Conservation (phyloP, 176 grass and related monocot species). For the Alloteropsis semialata region DNA sequence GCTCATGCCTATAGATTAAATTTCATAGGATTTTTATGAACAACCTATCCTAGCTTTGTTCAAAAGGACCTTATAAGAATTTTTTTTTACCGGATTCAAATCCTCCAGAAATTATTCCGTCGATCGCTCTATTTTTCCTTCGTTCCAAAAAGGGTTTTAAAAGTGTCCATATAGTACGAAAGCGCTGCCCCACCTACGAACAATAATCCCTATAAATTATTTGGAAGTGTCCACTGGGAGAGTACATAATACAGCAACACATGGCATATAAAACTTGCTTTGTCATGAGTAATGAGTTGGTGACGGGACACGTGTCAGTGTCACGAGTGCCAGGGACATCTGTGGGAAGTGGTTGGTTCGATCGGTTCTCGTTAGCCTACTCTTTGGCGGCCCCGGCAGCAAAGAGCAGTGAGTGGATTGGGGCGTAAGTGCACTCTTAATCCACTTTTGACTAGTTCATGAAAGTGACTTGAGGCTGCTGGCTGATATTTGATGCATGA, state of each 20-base stretch:
- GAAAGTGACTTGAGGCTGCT: neutral
- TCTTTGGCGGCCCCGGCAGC: neutral
- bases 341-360: neutral
- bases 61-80: too few species aligned
- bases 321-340: neutral
- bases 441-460: neutral
- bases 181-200: neutral
- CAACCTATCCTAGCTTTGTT: too few species aligned
- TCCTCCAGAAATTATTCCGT: too few species aligned
- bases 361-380: neutral
- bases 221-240: neutral
- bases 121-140: too few species aligned
- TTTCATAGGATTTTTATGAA: too few species aligned
- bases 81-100: too few species aligned
- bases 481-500: neutral
- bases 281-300: neutral
- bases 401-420: neutral
- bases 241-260: neutral
- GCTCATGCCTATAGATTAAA: too few species aligned
- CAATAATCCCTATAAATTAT: neutral
- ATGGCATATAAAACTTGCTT: neutral
- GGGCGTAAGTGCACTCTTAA: slow-evolving; percentile 17
- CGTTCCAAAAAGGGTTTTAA: too few species aligned
- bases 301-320: neutral
- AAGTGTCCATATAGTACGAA: neutral